Conservation (phyloP, 352 stramenopile genomes). For the Saprolegnia parasitica region DNA sequence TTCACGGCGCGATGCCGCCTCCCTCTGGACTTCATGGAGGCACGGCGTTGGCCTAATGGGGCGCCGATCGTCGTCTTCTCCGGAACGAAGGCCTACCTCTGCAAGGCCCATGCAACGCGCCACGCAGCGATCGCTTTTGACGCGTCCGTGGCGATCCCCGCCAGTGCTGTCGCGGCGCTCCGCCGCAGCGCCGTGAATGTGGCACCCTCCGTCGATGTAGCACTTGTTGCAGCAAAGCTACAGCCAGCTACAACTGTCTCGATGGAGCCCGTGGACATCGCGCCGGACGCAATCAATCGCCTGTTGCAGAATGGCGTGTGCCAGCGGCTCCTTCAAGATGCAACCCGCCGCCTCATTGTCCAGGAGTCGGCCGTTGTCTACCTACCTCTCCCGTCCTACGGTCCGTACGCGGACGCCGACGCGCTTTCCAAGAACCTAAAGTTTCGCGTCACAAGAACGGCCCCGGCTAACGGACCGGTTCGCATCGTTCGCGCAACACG, state of each 20-base stretch:
- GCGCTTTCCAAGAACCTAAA: neutral
- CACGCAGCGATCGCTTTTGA: slow-evolving; percentile 32
- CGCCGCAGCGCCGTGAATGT: slow-evolving; percentile 3
- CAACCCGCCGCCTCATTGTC: slow-evolving; percentile 16
- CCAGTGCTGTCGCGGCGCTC: neutral
- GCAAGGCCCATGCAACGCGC: slow-evolving; percentile 33
- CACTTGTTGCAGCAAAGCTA: neutral
- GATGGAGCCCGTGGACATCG: neutral
- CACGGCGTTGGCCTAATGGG: slow-evolving; percentile 20
- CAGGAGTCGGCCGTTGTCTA: slow-evolving; percentile 11
- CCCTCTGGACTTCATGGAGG: slow-evolving; percentile 34
- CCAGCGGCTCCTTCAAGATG: slow-evolving; percentile 22
- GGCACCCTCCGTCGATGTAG: neutral
- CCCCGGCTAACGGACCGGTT: neutral
- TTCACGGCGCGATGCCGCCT: slow-evolving; percentile 62
- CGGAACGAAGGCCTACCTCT: neutral
- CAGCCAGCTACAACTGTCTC: slow-evolving; percentile 1
- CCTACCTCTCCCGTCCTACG: neutral
- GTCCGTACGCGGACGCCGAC: neutral
- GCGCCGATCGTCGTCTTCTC: neutral
- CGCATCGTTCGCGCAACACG: slow-evolving; percentile 25
- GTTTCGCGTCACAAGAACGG: slow-evolving; percentile 12
- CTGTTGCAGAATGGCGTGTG: neutral
- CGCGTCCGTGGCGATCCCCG: slow-evolving; percentile 18
- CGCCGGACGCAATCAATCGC: neutral